Evolutionary conservation across 2,329 filamentous ascomycete genomes (phyloP).

Genomic region (Diaporthe vexans): DNA sequence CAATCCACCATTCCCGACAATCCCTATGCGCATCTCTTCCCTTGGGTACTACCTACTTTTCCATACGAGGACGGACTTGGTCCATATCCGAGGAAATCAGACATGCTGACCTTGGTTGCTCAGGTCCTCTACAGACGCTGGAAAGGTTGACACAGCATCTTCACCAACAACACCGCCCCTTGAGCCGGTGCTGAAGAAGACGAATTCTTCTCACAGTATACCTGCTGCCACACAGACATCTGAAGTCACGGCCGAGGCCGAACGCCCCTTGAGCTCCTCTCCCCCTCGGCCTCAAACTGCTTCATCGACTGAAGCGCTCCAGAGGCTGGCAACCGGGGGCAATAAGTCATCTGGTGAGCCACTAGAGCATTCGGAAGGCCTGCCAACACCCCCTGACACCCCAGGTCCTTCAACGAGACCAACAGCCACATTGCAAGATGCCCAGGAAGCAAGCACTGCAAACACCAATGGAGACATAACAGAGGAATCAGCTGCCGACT

Average conservation of each 20-base stretch:
- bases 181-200: constrained; percentile 36
- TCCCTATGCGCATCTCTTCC: constrained; percentile 29
- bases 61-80: not conserved
- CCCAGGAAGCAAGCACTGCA: not conserved
- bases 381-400: constrained; percentile 40
- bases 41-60: constrained; percentile 33
- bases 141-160: constrained; percentile 30
- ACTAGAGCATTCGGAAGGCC: constrained; percentile 28
- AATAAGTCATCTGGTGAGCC: constrained; percentile 1
- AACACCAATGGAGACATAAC: constrained; percentile 1
- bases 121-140: constrained; percentile 29
- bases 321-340: constrained; percentile 17
- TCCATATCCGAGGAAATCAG: not conserved
- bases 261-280: constrained; percentile 30
- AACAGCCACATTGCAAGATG: constrained; percentile 1
- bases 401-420: constrained; percentile 31
- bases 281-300: constrained; percentile 20
- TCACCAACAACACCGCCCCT: constrained; percentile 21
- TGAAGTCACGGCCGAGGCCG: constrained; percentile 37
- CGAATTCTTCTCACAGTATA: constrained; percentile 34
- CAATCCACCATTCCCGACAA: constrained; percentile 38
- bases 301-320: constrained; percentile 29
- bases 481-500: not conserved
- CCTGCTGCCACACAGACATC: constrained; percentile 35
- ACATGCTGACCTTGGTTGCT: not conserved